Evolutionary conservation across 1,284 basidiomycete genomes (phyloP).

Genomic region (Ustilago tritici): DNA sequence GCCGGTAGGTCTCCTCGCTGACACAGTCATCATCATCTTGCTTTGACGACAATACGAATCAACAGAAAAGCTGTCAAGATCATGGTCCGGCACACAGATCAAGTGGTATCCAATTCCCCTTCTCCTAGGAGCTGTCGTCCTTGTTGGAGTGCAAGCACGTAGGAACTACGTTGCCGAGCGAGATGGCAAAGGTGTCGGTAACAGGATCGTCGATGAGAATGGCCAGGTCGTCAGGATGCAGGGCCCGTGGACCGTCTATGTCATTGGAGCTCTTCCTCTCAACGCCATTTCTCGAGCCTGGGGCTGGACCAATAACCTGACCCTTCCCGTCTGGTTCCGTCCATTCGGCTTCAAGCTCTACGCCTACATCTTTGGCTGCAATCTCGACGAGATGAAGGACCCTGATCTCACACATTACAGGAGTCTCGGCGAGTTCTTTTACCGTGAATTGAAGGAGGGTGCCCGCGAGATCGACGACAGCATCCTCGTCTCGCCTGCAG

Average conservation of each 20-base stretch:
- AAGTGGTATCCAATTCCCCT: slow-evolving; percentile 96
- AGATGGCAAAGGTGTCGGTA: slow-evolving; percentile 42
- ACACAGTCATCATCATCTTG: background rate
- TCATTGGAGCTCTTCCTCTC: slow-evolving; percentile 92
- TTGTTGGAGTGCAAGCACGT: slow-evolving; percentile 75
- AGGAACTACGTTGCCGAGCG: slow-evolving; percentile 73
- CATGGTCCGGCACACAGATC: slow-evolving; percentile 88
- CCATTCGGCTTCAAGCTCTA: slow-evolving; percentile 89
- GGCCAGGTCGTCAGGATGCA: slow-evolving; percentile 76
- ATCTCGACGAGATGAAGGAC: slow-evolving; percentile 88
- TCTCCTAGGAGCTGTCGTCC: slow-evolving; percentile 74
- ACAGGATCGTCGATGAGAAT: slow-evolving; percentile 76
- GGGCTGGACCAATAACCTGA: slow-evolving; percentile 88
- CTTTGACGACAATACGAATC: background rate
- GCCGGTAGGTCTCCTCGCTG: background rate
- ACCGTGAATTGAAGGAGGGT: slow-evolving; percentile 85
- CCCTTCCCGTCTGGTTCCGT: slow-evolving; percentile 90
- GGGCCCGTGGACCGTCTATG: slow-evolving; percentile 97
- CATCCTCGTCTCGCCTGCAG: slow-evolving; percentile 88
- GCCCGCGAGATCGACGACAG: slow-evolving; percentile 82
- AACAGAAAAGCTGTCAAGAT: slow-evolving; percentile 72
- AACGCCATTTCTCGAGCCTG: slow-evolving; percentile 93
- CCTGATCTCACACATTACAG: slow-evolving; percentile 82
- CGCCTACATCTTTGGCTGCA: slow-evolving; percentile 88
- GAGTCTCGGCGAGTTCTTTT: slow-evolving; percentile 93